Conservation (phyloP, 2,329 filamentous ascomycete genomes). For the Colletotrichum filicis region DNA sequence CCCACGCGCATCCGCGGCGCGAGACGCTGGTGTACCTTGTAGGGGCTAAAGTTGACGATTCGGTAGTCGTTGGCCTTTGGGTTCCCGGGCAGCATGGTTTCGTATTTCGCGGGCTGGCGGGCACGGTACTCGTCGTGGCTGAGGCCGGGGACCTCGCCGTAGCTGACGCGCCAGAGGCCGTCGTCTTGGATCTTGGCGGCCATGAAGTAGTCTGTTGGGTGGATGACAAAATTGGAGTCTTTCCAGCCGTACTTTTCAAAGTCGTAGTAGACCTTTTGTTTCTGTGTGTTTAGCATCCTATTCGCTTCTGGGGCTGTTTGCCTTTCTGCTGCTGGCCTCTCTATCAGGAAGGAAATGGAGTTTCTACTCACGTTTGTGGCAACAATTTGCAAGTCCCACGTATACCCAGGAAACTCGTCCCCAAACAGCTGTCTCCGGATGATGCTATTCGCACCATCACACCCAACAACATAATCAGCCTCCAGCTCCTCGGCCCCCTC, state of each 20-base stretch:
- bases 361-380: neutral
- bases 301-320: too few species aligned
- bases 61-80: neutral
- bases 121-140: constrained; percentile 57
- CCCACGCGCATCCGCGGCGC: constrained; percentile 59
- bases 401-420: neutral
- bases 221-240: neutral
- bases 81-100: neutral
- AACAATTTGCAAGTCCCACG: neutral
- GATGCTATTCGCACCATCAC: neutral
- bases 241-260: neutral
- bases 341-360: neutral
- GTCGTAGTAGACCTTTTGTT: neutral
- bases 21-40: constrained; percentile 60
- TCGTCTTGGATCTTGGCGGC: neutral
- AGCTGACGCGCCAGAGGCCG: constrained; percentile 61
- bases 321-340: too few species aligned
- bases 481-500: neutral
- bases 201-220: neutral
- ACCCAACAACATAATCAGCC: neutral
- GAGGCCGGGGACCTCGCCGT: constrained; percentile 58
- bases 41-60: neutral
- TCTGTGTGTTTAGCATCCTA: neutral
- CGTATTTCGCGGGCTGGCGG: constrained; percentile 61
- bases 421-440: neutral